phyloP scores from a whole-genome alignment of 495 filamentous ascomycete genomes.

The Xylaria longipes region DNA sequence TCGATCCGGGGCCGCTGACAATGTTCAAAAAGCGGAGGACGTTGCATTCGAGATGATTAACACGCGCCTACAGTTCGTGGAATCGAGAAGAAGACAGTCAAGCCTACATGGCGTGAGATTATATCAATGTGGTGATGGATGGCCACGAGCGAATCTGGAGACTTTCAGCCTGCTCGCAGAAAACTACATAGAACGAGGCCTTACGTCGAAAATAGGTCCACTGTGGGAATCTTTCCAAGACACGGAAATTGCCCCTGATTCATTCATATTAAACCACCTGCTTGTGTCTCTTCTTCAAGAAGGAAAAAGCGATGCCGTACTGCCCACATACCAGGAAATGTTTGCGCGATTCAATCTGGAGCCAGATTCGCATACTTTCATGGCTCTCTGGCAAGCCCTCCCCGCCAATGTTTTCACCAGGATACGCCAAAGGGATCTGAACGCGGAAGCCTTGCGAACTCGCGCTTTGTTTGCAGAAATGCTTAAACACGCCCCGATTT shows the following conservation, averaged over 20 bases:
- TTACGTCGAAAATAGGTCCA: slow-evolving; percentile 60
- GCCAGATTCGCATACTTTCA: slow-evolving; percentile 74
- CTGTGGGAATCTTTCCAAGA: slow-evolving; percentile 63
- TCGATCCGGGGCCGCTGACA: slow-evolving; percentile 59
- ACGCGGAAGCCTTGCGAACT: slow-evolving; percentile 56
- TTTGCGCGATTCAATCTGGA: slow-evolving; percentile 47
- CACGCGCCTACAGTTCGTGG: slow-evolving; percentile 64
- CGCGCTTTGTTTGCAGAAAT: slow-evolving; percentile 68
- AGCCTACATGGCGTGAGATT: slow-evolving; percentile 43
- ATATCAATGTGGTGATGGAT: slow-evolving; percentile 39
- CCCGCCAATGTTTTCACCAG: slow-evolving; percentile 48
- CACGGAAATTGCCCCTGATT: slow-evolving; percentile 68
- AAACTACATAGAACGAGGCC: slow-evolving; percentile 68
- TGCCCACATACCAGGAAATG: slow-evolving; percentile 60
- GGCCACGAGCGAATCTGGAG: slow-evolving; percentile 67
- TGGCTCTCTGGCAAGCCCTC: slow-evolving; percentile 66
- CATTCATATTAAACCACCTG: slow-evolving; percentile 78
- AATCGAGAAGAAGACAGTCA: slow-evolving; percentile 41
- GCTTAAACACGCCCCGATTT: slow-evolving; percentile 51
- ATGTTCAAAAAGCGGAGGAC: slow-evolving; percentile 67
- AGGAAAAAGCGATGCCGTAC: slow-evolving; percentile 57
- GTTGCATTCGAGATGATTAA: slow-evolving; percentile 81
- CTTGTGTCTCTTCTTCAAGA: slow-evolving; percentile 65
- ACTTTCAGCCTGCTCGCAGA: slow-evolving; percentile 78
- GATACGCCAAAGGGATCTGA: slow-evolving; percentile 49